phyloP scores from a whole-genome alignment of 2,329 filamentous ascomycete species.

The Chrysoporthe austroafricana region DNA sequence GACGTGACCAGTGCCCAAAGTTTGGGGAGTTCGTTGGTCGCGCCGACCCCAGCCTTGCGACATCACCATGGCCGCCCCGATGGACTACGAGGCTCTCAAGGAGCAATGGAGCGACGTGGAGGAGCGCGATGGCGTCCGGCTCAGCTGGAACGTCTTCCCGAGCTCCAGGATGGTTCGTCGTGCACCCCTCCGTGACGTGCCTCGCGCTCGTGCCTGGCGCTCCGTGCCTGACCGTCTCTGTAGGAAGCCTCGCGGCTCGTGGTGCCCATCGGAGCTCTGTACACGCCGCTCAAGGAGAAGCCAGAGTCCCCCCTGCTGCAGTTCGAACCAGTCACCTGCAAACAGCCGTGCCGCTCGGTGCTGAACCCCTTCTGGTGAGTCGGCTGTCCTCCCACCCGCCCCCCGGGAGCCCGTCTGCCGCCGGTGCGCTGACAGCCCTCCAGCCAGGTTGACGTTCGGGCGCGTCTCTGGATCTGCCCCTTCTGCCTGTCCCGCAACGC shows the following conservation, averaged over 20 bases:
- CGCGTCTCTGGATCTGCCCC: conserved; percentile 85
- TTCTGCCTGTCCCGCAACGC: conserved; percentile 85
- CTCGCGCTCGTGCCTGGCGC: conserved; percentile 19
- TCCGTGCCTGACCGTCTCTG: conserved; percentile 33
- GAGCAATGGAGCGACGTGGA: conserved; percentile 97
- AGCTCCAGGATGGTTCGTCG: conserved; percentile 88
- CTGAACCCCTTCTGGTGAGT: conserved; percentile 94
- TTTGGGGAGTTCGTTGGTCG: conserved; percentile 3
- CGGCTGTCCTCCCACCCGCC: background rate
- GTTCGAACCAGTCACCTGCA: conserved; percentile 97
- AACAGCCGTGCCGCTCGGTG: conserved; percentile 91
- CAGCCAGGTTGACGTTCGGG: conserved; percentile 82
- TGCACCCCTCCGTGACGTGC: conserved; percentile 4
- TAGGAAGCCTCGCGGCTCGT: conserved; percentile 93
- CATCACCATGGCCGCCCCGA: conserved; percentile 42
- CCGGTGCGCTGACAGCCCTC: conserved; percentile 32
- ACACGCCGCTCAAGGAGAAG: conserved; percentile 95
- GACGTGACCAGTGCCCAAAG: conserved; percentile 13
- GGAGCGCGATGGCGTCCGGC: conserved; percentile 90
- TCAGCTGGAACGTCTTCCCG: conserved; percentile 99
- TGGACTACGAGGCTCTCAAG: conserved; percentile 94
- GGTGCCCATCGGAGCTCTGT: conserved; percentile 93
- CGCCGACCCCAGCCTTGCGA: conserved; percentile 18
- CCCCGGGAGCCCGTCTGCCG: background rate
- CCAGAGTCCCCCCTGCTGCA: conserved; percentile 85